Evolutionary conservation across 257 asterid genomes (phyloP), one percentile per base, ranked within the genome.

Genomic region (Solanum megistacrolobum): DNA sequence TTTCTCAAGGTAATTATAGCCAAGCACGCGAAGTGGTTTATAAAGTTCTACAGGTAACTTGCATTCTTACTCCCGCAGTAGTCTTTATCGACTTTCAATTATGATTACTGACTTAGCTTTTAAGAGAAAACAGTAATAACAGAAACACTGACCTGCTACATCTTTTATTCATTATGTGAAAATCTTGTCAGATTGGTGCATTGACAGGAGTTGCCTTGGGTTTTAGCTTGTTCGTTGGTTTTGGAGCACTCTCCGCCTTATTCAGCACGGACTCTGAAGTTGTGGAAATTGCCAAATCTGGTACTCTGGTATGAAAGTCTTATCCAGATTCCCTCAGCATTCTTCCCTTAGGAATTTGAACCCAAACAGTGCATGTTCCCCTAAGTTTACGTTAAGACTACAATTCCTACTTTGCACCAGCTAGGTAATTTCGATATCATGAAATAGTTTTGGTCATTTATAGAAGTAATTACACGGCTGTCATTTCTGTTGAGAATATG

Each of bases 231-330:
- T 93, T 92, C 90, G 85, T 94, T 88, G 92, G 95, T 86, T 97
- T 95, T 91, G 97, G 88, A 88, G 85, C 94, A 52, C 82, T 96
- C 43, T 94, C 98, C 86, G 88, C 93, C 92, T 91, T 97, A 93
- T 96, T 97, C 89, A 96, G 94, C 92, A 89, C 90, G 20, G 98
- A 97, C 83, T 89, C 97, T 7, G 95, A 93, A 82, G 98, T 95
- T 89, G 92, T 97, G 58, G 89, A 69, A 89, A 93, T 96, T 65
- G 96, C 98, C 76, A 90, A 91, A 90, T 94, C 98, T 43, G 98
- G 98, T 87, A 93, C 98, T 89, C 90, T 93, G 98, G 99, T 97
- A 92, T 93, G 95, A 83, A 89, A 85, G 69, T 72, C 60, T 84
- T 66, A 84, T 46, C 86, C 41, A 29, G 27, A 46, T 46, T 9